Percentiles rank a stretch among this genome's conserved stretches.
Conservation (phyloP, 73 alveolate genomes). For the Symbiodinium pilosum region DNA sequence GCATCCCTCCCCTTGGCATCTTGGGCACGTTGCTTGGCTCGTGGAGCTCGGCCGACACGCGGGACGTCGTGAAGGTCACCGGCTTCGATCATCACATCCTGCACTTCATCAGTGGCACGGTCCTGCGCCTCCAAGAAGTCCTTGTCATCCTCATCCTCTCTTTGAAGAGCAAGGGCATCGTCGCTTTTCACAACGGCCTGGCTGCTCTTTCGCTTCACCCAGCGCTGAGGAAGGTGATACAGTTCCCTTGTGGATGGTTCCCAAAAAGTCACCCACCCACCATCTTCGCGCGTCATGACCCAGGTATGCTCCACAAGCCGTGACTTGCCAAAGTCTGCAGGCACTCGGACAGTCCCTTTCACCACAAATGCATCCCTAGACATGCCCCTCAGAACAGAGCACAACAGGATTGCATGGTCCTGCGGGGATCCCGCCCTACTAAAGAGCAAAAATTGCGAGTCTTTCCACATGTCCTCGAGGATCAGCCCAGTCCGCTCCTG, state of each 20-base stretch:
- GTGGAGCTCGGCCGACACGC: slow-evolving; percentile 27
- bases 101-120: slow-evolving; percentile 3
- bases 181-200: not conserved
- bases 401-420: slow-evolving; percentile 59
- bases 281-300: slow-evolving; percentile 78
- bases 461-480: slow-evolving; percentile 28
- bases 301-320: slow-evolving; percentile 62
- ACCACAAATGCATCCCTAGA: slow-evolving; percentile 54
- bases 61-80: slow-evolving; percentile 9
- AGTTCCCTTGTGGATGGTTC: slow-evolving; percentile 17
- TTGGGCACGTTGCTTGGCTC: slow-evolving; percentile 17
- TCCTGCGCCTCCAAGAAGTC: not conserved
- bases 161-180: not conserved
- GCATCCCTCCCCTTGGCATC: not conserved
- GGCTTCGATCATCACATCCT: not conserved
- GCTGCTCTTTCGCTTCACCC: slow-evolving; percentile 4
- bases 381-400: slow-evolving; percentile 28
- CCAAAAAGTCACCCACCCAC: slow-evolving; percentile 74
- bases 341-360: slow-evolving; percentile 33
- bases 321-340: not conserved
- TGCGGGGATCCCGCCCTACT: slow-evolving; percentile 25
- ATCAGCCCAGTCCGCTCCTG: slow-evolving; percentile 30
- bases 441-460: not conserved
- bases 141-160: slow-evolving; percentile 4
- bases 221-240: slow-evolving; percentile 59